These are phyloP conservation scores for Leptosphaerulina australis DNA, from an alignment of 2,329 filamentous ascomycete species.

Conservation along the genomic window DNA sequence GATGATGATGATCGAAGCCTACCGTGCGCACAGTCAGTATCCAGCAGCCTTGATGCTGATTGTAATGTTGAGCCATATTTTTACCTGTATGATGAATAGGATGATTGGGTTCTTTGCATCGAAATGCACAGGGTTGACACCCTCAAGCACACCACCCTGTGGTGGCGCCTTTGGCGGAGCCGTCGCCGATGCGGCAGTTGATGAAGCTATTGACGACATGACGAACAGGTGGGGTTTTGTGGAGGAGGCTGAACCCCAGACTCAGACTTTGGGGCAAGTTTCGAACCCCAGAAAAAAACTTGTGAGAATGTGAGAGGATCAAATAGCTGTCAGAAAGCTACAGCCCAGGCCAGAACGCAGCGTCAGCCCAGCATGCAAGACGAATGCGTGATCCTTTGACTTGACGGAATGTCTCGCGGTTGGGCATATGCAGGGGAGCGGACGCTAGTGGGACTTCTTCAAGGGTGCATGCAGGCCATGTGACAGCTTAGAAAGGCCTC, in stretches of 20 bases:
- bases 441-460: conserved; percentile 15
- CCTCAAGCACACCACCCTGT: conserved; percentile 74
- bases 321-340: conserved; percentile 13
- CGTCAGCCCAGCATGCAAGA: conserved; percentile 18
- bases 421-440: conserved; percentile 17
- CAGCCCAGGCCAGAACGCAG: conserved; percentile 7
- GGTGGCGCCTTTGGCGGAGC: conserved; percentile 46
- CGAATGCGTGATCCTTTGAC: conserved; percentile 8
- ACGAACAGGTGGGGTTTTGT: conserved; percentile 14
- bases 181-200: conserved; percentile 30
- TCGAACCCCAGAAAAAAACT: background rate
- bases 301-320: conserved; percentile 6
- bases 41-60: background rate
- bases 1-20: conserved; percentile 75
- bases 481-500: conserved; percentile 11
- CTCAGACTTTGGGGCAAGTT: background rate
- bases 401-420: conserved; percentile 10
- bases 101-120: conserved; percentile 74
- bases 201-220: conserved; percentile 35
- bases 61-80: conserved; percentile 1
- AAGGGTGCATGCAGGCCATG: conserved; percentile 17
- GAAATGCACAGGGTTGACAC: conserved; percentile 70
- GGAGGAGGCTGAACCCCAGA: conserved; percentile 6
- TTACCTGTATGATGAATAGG: conserved; percentile 76
- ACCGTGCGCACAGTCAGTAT: conserved; percentile 12